Evolutionary conservation across 78 protist species (phyloP).

Genomic region (Planoprotostelium fungivorum): DNA sequence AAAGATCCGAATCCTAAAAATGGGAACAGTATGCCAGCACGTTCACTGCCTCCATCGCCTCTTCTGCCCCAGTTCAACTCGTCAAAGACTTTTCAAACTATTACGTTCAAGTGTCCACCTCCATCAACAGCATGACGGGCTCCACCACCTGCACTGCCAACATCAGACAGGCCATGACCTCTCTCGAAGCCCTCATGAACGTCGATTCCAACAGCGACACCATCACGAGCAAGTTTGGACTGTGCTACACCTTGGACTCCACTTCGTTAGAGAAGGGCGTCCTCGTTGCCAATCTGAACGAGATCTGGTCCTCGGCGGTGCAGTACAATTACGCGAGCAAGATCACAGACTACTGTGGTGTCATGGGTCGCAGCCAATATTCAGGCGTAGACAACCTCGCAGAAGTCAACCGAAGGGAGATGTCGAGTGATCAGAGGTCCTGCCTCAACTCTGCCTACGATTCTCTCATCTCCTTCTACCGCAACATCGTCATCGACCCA

Average conservation of each 20-base stretch:
- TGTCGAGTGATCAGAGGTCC: neutral
- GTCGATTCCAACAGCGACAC: neutral
- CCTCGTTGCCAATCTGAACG: neutral
- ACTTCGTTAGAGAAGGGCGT: neutral
- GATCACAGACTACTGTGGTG: neutral
- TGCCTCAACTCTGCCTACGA: neutral
- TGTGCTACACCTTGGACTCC: neutral
- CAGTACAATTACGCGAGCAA: neutral
- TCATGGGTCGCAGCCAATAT: neutral
- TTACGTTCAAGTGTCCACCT: neutral
- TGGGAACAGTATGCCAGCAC: constrained; percentile 25
- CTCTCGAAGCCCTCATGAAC: neutral
- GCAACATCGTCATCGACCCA: neutral
- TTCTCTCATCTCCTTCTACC: neutral
- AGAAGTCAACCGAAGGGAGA: neutral
- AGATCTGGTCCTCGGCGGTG: neutral
- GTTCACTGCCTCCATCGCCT: constrained; percentile 22
- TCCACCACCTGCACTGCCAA: neutral
- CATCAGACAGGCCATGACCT: neutral
- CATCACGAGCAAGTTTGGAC: neutral
- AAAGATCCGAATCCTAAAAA: no score
- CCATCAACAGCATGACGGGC: neutral
- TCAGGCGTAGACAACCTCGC: neutral
- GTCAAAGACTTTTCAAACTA: neutral
- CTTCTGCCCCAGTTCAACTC: constrained; percentile 25